phyloP scores from a whole-genome alignment of 257 asterid genomes.

The Solanum arcanum region DNA sequence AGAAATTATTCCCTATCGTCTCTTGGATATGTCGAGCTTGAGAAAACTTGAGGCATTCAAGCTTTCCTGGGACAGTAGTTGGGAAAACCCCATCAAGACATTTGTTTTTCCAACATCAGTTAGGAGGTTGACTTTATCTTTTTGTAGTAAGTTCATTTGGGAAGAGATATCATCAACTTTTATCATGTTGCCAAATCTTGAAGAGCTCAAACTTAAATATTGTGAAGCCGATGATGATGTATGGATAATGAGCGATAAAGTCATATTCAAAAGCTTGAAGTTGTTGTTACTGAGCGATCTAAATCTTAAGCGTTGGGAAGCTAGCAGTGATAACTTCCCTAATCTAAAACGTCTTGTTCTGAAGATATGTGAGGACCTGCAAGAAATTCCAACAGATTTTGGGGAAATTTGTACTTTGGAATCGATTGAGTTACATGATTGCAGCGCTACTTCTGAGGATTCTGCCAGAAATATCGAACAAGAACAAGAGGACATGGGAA shows the following conservation, averaged over 20 bases:
- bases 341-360: background rate
- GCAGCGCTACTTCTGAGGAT: background rate
- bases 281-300: background rate
- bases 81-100: too few species aligned
- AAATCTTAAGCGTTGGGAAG: background rate
- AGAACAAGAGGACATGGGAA: background rate
- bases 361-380: background rate
- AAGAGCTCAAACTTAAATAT: background rate
- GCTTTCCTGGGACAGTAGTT: rapidly evolving
- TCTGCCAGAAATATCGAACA: background rate
- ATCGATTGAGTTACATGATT: background rate
- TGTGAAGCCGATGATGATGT: rapidly evolving
- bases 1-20: too few species aligned
- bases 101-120: too few species aligned
- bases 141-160: too few species aligned
- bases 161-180: too few species aligned
- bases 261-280: background rate
- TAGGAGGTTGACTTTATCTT: too few species aligned
- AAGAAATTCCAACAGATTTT: background rate
- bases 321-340: background rate
- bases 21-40: too few species aligned
- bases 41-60: too few species aligned
- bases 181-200: background rate
- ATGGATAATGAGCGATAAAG: background rate
- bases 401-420: background rate